Base-by-base conservation (phyloP, 2,329 filamentous ascomycete genomes). In the Colletotrichum navitas region DNA sequence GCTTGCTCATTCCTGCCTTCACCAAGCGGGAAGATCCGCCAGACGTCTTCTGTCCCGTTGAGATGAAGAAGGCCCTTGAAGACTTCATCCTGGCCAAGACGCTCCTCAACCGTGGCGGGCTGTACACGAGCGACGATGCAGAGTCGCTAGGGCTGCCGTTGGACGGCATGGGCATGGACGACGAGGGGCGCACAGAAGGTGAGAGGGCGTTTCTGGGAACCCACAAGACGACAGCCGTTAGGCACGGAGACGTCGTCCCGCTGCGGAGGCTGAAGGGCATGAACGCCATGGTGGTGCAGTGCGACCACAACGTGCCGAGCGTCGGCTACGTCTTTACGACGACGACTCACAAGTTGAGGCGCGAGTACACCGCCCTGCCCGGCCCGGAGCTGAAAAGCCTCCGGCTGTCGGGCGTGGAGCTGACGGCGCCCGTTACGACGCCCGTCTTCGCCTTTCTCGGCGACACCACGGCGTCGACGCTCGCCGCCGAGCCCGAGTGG, bases 361-460 rank as follows among this genome's bases (percentile, higher is more conserved):
- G 79, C 1, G 80, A 84, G 66, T 84, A 82, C 77, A 71, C 74
- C 0, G 75, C 76, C 12, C 79, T 81, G 0, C 51, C 79, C 2
- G 83, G 83, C 1, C 70, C 75, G 1, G 79, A 84, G 64, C 76
- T 87, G 41, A 81, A 79, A 63, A 73, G 72, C 2, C 78, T 86
- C 24, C 81, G 83, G 10, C 74, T 80, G 43, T 74, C 80, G 0
- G 83, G 83, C 3, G 76, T 78, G 0, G 76, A 79, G 34, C 78
- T 87, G 73, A 86, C 85, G 1, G 80, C 78, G 1, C 78, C 81
- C 5, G 79, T 81, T 6, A 78, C 77, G 5, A 76, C 76, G 7
- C 81, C 83, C 47, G 79, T 86, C 1, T 85, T 86, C 59, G 84
- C 84, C 14, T 87, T 86, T 63, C 76, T 86, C 5, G 85, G 85